Base-by-base conservation (phyloP, 257 asterid species). In the Solanum chilense region DNA sequence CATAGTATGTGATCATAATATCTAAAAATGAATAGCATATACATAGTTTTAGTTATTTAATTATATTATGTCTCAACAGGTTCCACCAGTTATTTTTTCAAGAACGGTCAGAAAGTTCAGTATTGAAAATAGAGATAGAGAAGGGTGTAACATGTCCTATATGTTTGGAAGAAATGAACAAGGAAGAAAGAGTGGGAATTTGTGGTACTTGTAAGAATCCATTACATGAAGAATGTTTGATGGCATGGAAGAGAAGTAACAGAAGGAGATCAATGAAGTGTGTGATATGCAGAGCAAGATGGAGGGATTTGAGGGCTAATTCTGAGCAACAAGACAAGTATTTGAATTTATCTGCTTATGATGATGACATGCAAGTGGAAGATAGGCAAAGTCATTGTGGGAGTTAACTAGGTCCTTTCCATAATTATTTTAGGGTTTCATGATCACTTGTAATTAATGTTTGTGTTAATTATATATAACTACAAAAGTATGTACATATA, bases 231-330 rank as follows among this genome's bases (percentile, higher is more conserved):
- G 96, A 93, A 87, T 97, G 99, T 80, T 94, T 97, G 90, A 83
- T 91, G 96, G 88, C 93, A 3, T 97, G 99, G 99, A 94, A 93
- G 93, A 94, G 89, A 89, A 93, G 93, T 83, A 92, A 94, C 89
- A 92, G 98, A 88, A 94, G 98, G 85, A 88, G 98, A 85, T 91
- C 93, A 1, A 86, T 93, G 41, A 93, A 96, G 33, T 97, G 99
- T 87, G 99, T 95, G 85, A 94, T 97, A 80, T 97, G 99, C 91
- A 98, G 99, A 15, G 95, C 99, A 66, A 92, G 94, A 94, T 95
- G 98, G 98, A 93, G 96, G 82, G 92, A 87, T 88, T 87, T 42
- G 64, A 85, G 83, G 78, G 93, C 85, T 62, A 62, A 62, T 2
- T 69, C n/a, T 88, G 93, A 77, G 62, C 96, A 93, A 75, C 93